phyloP scores from a whole-genome alignment of 306 rosid genomes.

The Aeschynomene evenia region DNA sequence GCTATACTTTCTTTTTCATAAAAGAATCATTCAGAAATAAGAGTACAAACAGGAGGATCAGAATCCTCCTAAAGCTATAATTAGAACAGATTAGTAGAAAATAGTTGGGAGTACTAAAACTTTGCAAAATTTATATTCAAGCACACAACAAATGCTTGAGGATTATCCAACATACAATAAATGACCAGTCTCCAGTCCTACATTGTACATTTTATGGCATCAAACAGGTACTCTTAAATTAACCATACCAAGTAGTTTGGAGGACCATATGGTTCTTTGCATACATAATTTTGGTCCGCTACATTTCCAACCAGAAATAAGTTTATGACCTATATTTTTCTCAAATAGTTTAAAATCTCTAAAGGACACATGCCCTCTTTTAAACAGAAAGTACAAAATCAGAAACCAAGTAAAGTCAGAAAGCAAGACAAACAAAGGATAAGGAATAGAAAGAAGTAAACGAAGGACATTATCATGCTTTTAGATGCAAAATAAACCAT shows the following conservation, averaged over 20 bases:
- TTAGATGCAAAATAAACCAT: neutral
- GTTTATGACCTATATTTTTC: neutral
- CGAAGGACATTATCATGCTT: neutral
- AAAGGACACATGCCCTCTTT: neutral
- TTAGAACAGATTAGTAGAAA: neutral
- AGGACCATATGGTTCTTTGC: neutral
- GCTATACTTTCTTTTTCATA: neutral
- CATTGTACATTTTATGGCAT: neutral
- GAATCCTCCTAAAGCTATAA: neutral
- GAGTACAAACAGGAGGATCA: neutral
- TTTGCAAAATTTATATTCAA: neutral
- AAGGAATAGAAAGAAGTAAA: neutral
- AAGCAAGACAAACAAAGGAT: neutral
- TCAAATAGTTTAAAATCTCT: neutral
- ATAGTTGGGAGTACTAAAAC: neutral
- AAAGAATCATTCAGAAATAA: neutral
- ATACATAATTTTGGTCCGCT: neutral
- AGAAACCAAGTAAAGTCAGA: neutral
- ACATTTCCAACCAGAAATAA: neutral
- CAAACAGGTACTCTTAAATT: neutral
- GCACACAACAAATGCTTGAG: neutral
- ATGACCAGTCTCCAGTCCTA: neutral
- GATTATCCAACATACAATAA: conserved; percentile 5
- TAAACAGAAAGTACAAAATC: neutral
- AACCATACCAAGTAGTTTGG: neutral